Conservation (phyloP, 768 basidiomycete genomes). For the Mycena latifolia region DNA sequence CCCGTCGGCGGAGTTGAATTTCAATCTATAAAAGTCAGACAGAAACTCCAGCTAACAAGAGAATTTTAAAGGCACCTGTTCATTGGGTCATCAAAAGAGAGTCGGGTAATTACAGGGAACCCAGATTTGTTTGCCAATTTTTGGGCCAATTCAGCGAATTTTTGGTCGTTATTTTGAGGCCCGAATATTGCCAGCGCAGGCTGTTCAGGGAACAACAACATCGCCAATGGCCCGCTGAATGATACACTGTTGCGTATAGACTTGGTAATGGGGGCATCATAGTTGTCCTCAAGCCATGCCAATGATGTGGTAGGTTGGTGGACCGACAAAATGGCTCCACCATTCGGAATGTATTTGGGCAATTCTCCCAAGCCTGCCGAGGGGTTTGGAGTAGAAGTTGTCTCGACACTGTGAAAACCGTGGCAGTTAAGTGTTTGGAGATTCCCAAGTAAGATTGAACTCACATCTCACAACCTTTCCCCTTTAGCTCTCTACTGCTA, state of each 20-base stretch:
- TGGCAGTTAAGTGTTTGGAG: too few relatives aligned
- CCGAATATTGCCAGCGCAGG: slow-evolving; percentile 15
- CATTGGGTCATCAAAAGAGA: slow-evolving; percentile 1
- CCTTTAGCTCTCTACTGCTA: too few relatives aligned
- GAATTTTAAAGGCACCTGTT: neutral
- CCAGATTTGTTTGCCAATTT: slow-evolving; percentile 2
- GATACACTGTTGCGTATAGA: neutral
- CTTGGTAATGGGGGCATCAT: neutral
- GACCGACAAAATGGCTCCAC: slow-evolving; percentile 9
- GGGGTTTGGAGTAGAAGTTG: neutral
- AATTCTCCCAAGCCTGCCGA: slow-evolving; percentile 14
- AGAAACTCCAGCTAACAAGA: too few relatives aligned
- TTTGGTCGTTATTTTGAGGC: neutral
- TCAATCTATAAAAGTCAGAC: too few relatives aligned
- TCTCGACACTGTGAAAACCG: neutral
- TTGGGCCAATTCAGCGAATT: slow-evolving; percentile 2
- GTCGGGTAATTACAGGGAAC: slow-evolving; percentile 7
- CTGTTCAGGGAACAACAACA: slow-evolving; percentile 3
- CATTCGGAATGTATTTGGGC: neutral
- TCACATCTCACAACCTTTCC: too few relatives aligned
- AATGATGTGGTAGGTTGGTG: slow-evolving; percentile 8
- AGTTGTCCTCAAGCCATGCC: slow-evolving; percentile 13
- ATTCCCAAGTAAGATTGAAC: too few relatives aligned
- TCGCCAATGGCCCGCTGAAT: slow-evolving; percentile 7
- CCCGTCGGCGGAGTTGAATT: too few relatives aligned